Base-by-base conservation (phyloP, 345 rosid genomes). In the Leavenworthia alabamica region DNA sequence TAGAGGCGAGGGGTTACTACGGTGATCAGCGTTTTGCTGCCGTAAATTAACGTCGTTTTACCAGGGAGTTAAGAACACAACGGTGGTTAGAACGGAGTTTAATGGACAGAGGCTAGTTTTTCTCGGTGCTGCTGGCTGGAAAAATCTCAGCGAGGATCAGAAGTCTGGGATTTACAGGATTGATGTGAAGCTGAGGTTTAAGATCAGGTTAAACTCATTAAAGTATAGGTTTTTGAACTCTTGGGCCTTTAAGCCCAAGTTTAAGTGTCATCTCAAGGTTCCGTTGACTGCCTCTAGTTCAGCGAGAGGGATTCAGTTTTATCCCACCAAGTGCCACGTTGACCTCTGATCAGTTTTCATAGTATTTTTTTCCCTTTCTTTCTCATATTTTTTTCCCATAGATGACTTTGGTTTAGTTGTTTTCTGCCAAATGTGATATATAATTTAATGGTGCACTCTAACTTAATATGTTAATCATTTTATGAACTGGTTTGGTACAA, bases 21-120 rank as follows among this genome's bases (percentile, higher is more conserved):
- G 74, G 73, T 2, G 80, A 56, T 22, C 56, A 61, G 47, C 62
- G 90, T 36, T 63, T 89, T 2, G 48, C 41, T 0, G 12, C 66
- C 7, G 42, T 10, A 2, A 3, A n/a, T 8, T 82, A 45, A 13
- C 57, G 14, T 75, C 85, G 19, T 85, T 86, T 56, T 86, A 81
- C 3, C 92, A 86, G 56, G 97, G 92, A 2, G 86, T 73, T 71
- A 85, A 90, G 77, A 83, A 61, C 19, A 84, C 95, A 8, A 85
- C 72, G 26, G 41, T 57, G 49, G 36, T 83, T 56, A 63, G 46
- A 5, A 48, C 86, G 2, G 72, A 37, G 8, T 72, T 86, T 0
- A 15, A 24, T 0, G 85, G 90, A 5, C 64, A 77, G 49, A 43
- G 54, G 0, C 0, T 53, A 9, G 56, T 79, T 14, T 8, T 67